Percentiles rank a stretch among this genome's conserved stretches.
Evolutionary conservation across 2,329 filamentous ascomycete species (phyloP).

Genomic region (Colletotrichum gloeosporioides): DNA sequence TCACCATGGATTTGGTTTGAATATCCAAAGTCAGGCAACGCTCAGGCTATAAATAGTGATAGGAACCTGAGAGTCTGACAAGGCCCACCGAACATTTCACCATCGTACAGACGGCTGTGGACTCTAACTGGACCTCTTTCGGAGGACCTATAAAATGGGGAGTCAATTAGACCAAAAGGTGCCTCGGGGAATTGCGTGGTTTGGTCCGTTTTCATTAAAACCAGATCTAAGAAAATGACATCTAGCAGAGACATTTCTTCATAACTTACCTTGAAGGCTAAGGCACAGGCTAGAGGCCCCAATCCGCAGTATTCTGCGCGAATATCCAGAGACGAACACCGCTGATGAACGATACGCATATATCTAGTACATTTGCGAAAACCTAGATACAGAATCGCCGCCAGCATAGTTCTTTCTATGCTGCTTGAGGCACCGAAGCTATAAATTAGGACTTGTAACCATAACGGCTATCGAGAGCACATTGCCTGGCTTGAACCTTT

Average conservation of each 20-base stretch:
- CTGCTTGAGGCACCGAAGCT: no score
- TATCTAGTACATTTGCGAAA: fast-evolving
- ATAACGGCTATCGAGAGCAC: no score
- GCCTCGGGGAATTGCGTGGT: no score
- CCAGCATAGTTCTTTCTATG: fast-evolving
- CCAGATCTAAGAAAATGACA: background rate
- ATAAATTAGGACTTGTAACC: background rate
- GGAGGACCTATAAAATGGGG: fast-evolving
- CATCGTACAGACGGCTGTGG: fast-evolving
- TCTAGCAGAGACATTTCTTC: background rate
- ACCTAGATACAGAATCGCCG: fast-evolving
- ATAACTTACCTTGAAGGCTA: background rate
- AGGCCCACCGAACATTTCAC: fast-evolving
- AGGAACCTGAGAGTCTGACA: background rate
- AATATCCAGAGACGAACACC: background rate
- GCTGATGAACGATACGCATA: fast-evolving
- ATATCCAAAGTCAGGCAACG: fast-evolving
- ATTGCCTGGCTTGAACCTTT: background rate
- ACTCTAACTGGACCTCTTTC: background rate
- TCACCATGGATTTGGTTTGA: fast-evolving
- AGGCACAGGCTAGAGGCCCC: background rate
- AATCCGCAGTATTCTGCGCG: fast-evolving
- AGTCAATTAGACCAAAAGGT: background rate
- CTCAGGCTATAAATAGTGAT: background rate
- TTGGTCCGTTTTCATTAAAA: no score